A percentile compares a stretch with the other conserved stretches of the same genome.
Conservation (phyloP, 2,329 filamentous ascomycete genomes). For the Aureobasidium subglaciale region DNA sequence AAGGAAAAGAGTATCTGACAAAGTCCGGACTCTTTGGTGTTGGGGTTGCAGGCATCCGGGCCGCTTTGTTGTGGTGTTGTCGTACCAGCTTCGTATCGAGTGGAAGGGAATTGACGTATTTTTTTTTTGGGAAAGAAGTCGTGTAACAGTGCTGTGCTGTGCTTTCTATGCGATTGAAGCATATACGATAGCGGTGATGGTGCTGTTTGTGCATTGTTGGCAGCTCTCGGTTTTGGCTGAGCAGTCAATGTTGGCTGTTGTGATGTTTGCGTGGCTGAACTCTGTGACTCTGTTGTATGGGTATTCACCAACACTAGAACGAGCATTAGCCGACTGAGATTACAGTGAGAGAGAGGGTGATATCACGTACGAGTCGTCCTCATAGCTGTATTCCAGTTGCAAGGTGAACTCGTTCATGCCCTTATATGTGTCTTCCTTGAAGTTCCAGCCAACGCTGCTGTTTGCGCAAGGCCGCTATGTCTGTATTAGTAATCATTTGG, state of each 20-base stretch:
- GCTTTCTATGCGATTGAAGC: background rate
- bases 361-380: background rate
- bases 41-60: no score
- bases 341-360: background rate
- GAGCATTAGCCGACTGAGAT: background rate
- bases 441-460: slow-evolving; percentile 15
- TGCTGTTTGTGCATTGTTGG: background rate
- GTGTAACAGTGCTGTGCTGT: no score
- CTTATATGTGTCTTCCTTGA: slow-evolving; percentile 11
- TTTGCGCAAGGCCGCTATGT: slow-evolving; percentile 11
- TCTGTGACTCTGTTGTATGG: slow-evolving; percentile 10
- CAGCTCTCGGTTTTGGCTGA: background rate
- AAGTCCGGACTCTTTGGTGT: no score
- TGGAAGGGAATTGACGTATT: background rate
- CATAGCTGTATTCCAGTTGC: slow-evolving; percentile 14
- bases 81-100: no score
- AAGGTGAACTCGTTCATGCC: slow-evolving; percentile 10
- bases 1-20: no score
- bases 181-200: background rate
- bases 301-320: background rate
- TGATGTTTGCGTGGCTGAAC: slow-evolving; percentile 8
- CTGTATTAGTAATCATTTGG: background rate
- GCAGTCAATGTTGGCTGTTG: background rate
- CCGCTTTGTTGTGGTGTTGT: no score
- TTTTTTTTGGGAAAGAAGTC: no score